Evolutionary conservation across 805 yeast genomes (phyloP).

Genomic region (Cyberlindnera subsufficiens): DNA sequence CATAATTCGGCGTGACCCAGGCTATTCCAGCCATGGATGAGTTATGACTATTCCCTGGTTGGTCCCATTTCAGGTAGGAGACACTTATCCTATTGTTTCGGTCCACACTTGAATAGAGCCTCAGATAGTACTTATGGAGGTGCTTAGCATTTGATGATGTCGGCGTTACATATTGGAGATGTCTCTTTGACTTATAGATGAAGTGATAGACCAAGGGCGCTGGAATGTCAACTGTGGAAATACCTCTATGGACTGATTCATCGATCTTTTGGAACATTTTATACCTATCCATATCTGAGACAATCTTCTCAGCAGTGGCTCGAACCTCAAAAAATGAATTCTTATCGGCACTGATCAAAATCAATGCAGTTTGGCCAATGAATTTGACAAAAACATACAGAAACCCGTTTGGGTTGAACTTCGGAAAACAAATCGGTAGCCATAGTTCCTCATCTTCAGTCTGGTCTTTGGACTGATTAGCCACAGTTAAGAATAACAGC

Average conservation of each 20-base stretch:
- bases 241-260: slow-evolving; percentile 31
- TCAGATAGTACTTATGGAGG: slow-evolving; percentile 19
- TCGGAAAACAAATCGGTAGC: slow-evolving; percentile 91
- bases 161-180: slow-evolving; percentile 56
- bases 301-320: slow-evolving; percentile 47
- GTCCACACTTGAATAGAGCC: slow-evolving; percentile 21
- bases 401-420: slow-evolving; percentile 85
- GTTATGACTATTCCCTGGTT: slow-evolving; percentile 6
- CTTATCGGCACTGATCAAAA: slow-evolving; percentile 51
- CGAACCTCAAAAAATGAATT: slow-evolving; percentile 76
- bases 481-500: slow-evolving; percentile 64
- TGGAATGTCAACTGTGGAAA: slow-evolving; percentile 45
- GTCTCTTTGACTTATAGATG: slow-evolving; percentile 63
- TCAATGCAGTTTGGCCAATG: slow-evolving; percentile 38
- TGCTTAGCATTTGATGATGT: slow-evolving; percentile 13
- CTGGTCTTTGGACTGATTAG: slow-evolving; percentile 31
- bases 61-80: slow-evolving; percentile 39
- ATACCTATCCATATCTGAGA: slow-evolving; percentile 33
- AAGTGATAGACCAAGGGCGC: slow-evolving; percentile 69
- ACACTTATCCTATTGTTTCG: slow-evolving; percentile 34
- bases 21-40: slow-evolving; percentile 35
- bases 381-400: slow-evolving; percentile 74
- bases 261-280: slow-evolving; percentile 32
- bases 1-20: slow-evolving; percentile 56
- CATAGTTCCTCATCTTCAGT: slow-evolving; percentile 66